These are phyloP conservation scores for Saitozyma podzolica DNA, from an alignment of 768 basidiomycete genomes.

Conservation along the genomic window DNA sequence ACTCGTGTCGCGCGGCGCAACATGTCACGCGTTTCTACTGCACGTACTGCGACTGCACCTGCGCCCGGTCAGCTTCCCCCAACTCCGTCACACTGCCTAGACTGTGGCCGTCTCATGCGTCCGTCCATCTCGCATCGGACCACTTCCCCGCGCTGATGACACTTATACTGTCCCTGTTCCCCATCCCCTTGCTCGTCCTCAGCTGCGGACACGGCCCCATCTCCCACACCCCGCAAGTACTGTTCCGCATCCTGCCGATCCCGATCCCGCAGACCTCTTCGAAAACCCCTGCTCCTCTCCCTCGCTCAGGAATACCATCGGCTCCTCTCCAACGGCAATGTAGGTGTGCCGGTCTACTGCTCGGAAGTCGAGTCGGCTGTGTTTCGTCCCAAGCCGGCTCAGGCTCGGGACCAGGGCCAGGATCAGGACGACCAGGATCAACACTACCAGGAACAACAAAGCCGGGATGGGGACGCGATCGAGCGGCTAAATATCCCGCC, in stretches of 20 bases:
- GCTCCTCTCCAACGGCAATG: background rate
- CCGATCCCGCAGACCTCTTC: constrained; percentile 10
- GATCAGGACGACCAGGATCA: no score
- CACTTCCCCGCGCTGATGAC: background rate
- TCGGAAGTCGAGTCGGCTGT: constrained; percentile 13
- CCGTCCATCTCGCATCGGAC: constrained; percentile 1
- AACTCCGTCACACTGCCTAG: constrained; percentile 7
- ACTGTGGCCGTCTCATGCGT: constrained; percentile 21
- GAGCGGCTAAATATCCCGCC: background rate
- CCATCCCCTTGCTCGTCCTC: background rate
- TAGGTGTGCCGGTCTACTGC: constrained; percentile 8
- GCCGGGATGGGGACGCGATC: background rate
- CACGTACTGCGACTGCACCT: constrained; percentile 1
- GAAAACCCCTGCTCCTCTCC: background rate
- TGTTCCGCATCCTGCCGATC: constrained; percentile 28
- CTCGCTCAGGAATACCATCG: constrained; percentile 12
- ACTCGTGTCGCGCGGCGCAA: no score
- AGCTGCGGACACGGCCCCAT: constrained; percentile 14
- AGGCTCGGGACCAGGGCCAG: no score
- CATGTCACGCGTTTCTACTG: no score
- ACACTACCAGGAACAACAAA: no score
- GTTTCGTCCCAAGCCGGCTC: no score
- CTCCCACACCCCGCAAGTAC: constrained; percentile 33
- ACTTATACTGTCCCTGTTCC: background rate
- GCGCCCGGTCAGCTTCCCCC: background rate